A percentile compares a stretch with the other conserved stretches of the same genome.
phyloP scores from a whole-genome alignment of 1,284 basidiomycete species.

The Entoloma clypeatum region DNA sequence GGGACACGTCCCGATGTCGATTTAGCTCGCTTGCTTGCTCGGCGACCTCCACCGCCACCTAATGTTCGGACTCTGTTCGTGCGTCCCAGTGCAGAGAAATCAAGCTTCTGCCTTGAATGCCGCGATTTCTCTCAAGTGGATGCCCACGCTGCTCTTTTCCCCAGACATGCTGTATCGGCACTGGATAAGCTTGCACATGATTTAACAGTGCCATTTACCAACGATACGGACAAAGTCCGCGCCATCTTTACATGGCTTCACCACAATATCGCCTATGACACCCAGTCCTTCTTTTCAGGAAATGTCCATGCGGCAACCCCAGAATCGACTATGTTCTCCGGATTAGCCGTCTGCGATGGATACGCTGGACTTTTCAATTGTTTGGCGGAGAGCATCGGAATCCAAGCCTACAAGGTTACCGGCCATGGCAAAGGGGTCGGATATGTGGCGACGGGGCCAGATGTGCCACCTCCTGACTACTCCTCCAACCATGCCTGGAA shows the following conservation, averaged over 20 bases:
- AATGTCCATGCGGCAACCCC: constrained; percentile 33
- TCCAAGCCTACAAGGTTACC: constrained; percentile 36
- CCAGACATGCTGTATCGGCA: constrained; percentile 35
- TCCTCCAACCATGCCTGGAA: constrained; percentile 45
- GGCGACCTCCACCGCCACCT: constrained; percentile 30
- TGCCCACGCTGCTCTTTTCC: constrained; percentile 40
- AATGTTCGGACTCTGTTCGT: constrained; percentile 19
- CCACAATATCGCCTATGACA: constrained; percentile 42
- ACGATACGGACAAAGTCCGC: constrained; percentile 41
- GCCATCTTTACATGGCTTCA: constrained; percentile 45
- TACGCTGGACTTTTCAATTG: constrained; percentile 40
- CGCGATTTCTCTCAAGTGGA: constrained; percentile 41
- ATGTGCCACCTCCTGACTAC: constrained; percentile 31
- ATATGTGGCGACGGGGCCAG: constrained; percentile 30
- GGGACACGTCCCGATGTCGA: constrained; percentile 23
- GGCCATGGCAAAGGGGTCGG: constrained; percentile 47
- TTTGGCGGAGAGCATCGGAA: constrained; percentile 35
- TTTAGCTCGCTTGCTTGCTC: constrained; percentile 26
- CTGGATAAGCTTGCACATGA: constrained; percentile 36
- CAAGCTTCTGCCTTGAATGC: constrained; percentile 37
- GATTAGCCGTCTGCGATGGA: constrained; percentile 45
- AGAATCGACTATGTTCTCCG: constrained; percentile 35
- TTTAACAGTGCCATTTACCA: constrained; percentile 37
- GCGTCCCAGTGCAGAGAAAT: constrained; percentile 8
- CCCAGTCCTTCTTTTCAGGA: constrained; percentile 38